Base-by-base conservation (phyloP, 345 rosid species). In the Eucalyptus cloeziana region DNA sequence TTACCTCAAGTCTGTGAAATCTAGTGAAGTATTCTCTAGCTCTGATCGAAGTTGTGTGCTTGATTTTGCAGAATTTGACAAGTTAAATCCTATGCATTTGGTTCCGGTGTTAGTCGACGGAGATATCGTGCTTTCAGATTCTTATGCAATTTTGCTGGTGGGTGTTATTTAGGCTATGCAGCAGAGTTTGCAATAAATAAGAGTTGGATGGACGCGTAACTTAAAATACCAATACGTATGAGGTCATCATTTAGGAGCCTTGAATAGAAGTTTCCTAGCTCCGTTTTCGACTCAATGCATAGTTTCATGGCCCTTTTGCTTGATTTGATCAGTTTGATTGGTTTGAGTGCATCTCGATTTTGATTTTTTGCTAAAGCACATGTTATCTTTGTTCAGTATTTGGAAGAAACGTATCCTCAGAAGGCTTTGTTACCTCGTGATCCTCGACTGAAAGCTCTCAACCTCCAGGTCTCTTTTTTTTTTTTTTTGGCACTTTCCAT, bases 81-180 rank as follows among this genome's bases (percentile, higher is more conserved):
- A 86, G 86, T 15, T 94, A 49, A 94, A 93, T 87, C 94, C 96
- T 64, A 94, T 93, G 45, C 90, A 79, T 62, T 93, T 83, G 71
- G 94, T 92, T 88, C 95, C 96, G 1, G 95, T 89, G 60, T 89
- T 93, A 88, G 94, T 93, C 49, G 94, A 94, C 56, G 96, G 94
- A 5, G 95, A 93, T 87, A 88, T 91, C 81, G 90, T 91, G 71
- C 89, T 94, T 86, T 92, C 96, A 11, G 96, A 94, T 62, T 94
- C 96, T 50, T 94, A 54, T 89, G 96, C 94, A 4, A 94, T 94
- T 62, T 90, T 93, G 89, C 87, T 94, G 94, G 95, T 94, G 87
- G 80, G 87, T 62, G 19, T 17, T 67, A 69, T 69, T 69, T 69
- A 69, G 44, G 80, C 80, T 69, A 33, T 69, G 80, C 44, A 69